These are phyloP conservation scores for Jatropha podagrica DNA, from an alignment of 441 rosid species.

Conservation along the genomic window DNA sequence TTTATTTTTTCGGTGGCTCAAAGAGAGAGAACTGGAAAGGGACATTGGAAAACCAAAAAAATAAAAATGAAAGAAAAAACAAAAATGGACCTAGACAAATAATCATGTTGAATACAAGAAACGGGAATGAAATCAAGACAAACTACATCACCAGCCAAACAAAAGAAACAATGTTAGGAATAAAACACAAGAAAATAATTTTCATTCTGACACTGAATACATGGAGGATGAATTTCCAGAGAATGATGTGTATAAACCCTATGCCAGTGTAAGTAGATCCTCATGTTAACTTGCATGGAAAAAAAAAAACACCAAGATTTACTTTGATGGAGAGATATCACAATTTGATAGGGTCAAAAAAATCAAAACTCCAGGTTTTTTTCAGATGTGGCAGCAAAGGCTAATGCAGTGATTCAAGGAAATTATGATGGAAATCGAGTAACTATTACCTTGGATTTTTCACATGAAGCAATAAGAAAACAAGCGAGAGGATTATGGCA, in stretches of 20 bases:
- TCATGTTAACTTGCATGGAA: not conserved
- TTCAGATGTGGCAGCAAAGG: conserved; percentile 8
- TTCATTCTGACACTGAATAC: not conserved
- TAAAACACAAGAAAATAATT: not conserved
- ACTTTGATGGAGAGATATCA: too few species aligned
- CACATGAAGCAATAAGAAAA: conserved; percentile 68
- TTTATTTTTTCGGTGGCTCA: not conserved
- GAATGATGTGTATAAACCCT: not conserved
- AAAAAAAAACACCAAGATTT: not conserved
- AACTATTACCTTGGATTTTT: conserved; percentile 48
- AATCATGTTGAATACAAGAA: not conserved
- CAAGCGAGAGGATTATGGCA: conserved; percentile 51
- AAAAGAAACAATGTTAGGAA: not conserved
- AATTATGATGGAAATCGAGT: conserved; percentile 6
- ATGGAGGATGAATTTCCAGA: not conserved
- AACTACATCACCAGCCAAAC: not conserved
- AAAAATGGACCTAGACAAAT: not conserved
- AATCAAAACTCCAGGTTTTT: not conserved
- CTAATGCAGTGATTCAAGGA: conserved; percentile 9
- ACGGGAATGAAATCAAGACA: not conserved
- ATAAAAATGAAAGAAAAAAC: too few species aligned
- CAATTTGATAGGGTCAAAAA: not conserved
- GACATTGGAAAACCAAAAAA: not conserved
- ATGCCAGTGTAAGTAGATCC: not conserved
- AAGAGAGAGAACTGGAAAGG: not conserved